These are phyloP conservation scores for Daucus carota DNA, from an alignment of 129 eudicot genomes.

Conservation along the genomic window DH1_v3.0 NC_030385.2:39847501-39848000, in stretches of 20 bases:
- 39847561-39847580: slow-evolving; percentile 60
- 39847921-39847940: neutral
- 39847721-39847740: slow-evolving; percentile 57
- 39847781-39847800: slow-evolving; percentile 24
- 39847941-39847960: too few species aligned
- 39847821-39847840: slow-evolving; percentile 41
- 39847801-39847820: slow-evolving; percentile 20
- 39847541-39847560: slow-evolving; percentile 72
- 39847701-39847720: slow-evolving; percentile 58
- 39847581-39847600: slow-evolving; percentile 46
- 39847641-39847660: slow-evolving; percentile 69
- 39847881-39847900: neutral
- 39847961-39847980: too few species aligned
- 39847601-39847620: slow-evolving; percentile 49
- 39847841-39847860: slow-evolving; percentile 47
- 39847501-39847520: slow-evolving; percentile 64
- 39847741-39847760: slow-evolving; percentile 58
- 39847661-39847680: slow-evolving; percentile 76
- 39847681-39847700: slow-evolving; percentile 46
- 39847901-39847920: neutral
- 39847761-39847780: slow-evolving; percentile 17
- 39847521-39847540: slow-evolving; percentile 52
- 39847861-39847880: slow-evolving; percentile 9
- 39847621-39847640: slow-evolving; percentile 32
- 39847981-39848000: too few species aligned